Evolutionary conservation across 768 basidiomycete genomes (phyloP).

Genomic region (Mycena belliarum): DNA sequence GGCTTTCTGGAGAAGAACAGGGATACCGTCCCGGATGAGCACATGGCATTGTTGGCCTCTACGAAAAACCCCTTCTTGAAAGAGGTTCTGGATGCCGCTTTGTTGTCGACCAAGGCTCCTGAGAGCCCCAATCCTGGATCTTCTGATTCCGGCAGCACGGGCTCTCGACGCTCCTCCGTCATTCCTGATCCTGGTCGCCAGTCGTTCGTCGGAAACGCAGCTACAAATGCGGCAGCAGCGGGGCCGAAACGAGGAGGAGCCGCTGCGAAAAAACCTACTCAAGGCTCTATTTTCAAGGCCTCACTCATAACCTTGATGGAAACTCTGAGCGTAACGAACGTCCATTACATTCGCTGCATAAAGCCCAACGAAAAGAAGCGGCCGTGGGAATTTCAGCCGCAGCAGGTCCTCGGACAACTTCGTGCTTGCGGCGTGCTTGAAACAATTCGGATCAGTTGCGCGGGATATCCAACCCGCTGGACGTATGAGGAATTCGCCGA

Average conservation of each 20-base stretch:
- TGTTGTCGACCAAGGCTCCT: conserved; percentile 65
- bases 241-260: conserved; percentile 64
- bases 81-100: conserved; percentile 90
- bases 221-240: conserved; percentile 33
- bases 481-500: conserved; percentile 98
- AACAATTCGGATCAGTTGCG: conserved; percentile 97
- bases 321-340: conserved; percentile 94
- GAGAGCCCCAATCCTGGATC: conserved; percentile 70
- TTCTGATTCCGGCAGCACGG: conserved; percentile 74
- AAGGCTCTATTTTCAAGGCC: conserved; percentile 97
- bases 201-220: conserved; percentile 54
- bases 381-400: conserved; percentile 96
- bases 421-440: conserved; percentile 98
- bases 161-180: conserved; percentile 78
- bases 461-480: conserved; percentile 98
- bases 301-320: conserved; percentile 95
- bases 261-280: conserved; percentile 86
- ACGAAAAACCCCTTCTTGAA: conserved; percentile 93
- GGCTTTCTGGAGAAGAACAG: conserved; percentile 99
- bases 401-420: conserved; percentile 92
- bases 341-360: conserved; percentile 99
- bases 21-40: conserved; percentile 98
- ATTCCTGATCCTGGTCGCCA: conserved; percentile 87
- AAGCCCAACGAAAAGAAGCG: conserved; percentile 97
- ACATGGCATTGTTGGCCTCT: conserved; percentile 81